Percentiles rank a stretch among this genome's conserved stretches.
Conservation (phyloP, 1,284 basidiomycete genomes). For the Ceratobasidium sp. region DNA sequence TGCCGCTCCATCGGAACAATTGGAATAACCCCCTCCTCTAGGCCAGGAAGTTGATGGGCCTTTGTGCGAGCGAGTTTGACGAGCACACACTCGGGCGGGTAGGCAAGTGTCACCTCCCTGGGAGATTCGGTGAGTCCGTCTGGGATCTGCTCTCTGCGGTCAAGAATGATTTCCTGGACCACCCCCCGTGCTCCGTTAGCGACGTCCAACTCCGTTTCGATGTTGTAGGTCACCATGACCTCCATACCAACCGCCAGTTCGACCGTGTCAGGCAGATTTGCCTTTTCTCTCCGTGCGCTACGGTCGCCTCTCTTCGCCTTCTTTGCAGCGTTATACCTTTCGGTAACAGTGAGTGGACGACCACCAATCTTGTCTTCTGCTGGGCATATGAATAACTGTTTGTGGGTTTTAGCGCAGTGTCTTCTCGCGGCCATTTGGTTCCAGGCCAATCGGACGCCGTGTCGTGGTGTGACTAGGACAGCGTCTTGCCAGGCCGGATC, state of each 20-base stretch:
- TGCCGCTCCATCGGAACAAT: too few relatives aligned
- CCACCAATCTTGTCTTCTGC: not conserved
- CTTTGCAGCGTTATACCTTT: not conserved
- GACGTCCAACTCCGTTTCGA: slow-evolving; percentile 33
- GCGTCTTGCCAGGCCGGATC: not conserved
- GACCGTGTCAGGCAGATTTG: not conserved
- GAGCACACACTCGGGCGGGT: too few relatives aligned
- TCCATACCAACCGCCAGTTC: slow-evolving; percentile 23
- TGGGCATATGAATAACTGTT: not conserved
- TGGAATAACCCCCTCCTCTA: too few relatives aligned
- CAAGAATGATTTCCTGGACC: slow-evolving; percentile 16
- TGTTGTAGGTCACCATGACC: slow-evolving; percentile 25
- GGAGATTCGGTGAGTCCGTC: too few relatives aligned
- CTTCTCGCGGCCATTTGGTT: not conserved
- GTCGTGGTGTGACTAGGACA: not conserved
- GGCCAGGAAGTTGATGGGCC: too few relatives aligned
- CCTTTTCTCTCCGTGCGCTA: not conserved
- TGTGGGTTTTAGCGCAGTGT: not conserved
- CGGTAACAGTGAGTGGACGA: not conserved
- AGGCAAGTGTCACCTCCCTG: too few relatives aligned
- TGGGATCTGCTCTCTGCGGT: too few relatives aligned
- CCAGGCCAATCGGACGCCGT: not conserved
- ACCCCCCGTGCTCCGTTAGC: slow-evolving; percentile 23
- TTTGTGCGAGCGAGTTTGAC: too few relatives aligned
- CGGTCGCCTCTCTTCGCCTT: not conserved